phyloP scores from a whole-genome alignment of 2,329 filamentous ascomycete species.

The Hypomyces rosellus region DNA sequence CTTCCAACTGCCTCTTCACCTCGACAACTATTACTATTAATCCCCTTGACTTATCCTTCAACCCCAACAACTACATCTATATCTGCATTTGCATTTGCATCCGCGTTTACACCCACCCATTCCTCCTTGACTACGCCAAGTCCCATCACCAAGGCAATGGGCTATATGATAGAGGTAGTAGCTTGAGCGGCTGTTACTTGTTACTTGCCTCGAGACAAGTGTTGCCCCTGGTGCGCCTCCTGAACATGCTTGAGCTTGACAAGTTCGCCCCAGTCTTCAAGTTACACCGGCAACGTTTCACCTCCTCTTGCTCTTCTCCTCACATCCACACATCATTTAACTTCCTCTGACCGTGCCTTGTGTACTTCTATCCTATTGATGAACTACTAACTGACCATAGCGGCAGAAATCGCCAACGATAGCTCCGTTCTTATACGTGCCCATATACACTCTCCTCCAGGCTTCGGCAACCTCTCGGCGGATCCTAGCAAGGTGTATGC shows the following conservation, averaged over 20 bases:
- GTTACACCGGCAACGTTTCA: conserved; percentile 22
- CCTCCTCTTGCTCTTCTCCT: conserved; percentile 15
- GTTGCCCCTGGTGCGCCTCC: conserved; percentile 1
- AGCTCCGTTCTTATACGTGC: too few species aligned
- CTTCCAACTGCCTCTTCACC: too few species aligned
- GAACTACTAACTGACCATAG: conserved; percentile 6
- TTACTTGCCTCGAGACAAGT: background rate
- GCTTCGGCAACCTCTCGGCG: too few species aligned
- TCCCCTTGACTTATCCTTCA: background rate
- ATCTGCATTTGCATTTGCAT: too few species aligned
- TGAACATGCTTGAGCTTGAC: conserved; percentile 7
- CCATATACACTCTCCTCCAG: too few species aligned
- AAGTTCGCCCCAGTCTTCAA: conserved; percentile 12
- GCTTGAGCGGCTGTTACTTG: background rate
- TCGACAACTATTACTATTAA: background rate
- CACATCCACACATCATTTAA: conserved; percentile 12
- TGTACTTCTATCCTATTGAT: background rate
- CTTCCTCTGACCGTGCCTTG: conserved; percentile 3
- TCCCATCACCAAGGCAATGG: background rate
- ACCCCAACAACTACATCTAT: background rate
- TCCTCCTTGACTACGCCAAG: background rate
- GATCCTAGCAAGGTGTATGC: too few species aligned
- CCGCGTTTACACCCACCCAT: background rate
- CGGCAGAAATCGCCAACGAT: conserved; percentile 1
- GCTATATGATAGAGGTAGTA: background rate